A percentile compares a stretch with the other conserved stretches of the same genome.
These are phyloP conservation scores for Phialophora expanda DNA, from an alignment of 2,329 filamentous ascomycete species.

Conservation along the genomic window DNA sequence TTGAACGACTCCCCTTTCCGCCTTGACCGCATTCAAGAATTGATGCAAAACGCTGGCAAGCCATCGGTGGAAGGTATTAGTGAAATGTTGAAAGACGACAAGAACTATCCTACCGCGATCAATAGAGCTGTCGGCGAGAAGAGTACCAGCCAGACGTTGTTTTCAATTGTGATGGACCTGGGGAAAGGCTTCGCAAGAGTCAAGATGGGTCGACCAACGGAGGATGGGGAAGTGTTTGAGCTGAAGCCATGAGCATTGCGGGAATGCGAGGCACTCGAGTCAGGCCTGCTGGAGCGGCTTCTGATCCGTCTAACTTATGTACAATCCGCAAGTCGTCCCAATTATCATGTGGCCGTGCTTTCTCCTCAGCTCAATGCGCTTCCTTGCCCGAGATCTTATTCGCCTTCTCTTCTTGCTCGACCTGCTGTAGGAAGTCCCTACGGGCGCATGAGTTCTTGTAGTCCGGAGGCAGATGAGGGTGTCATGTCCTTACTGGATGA, in stretches of 20 bases:
- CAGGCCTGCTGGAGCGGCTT: conserved; percentile 20
- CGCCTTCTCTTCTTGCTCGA: conserved; percentile 55
- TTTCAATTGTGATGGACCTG: conserved; percentile 51
- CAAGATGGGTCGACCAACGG: conserved; percentile 44
- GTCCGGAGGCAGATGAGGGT: conserved; percentile 6
- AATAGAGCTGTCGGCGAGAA: conserved; percentile 43
- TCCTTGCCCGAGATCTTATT: conserved; percentile 40
- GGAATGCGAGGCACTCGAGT: background rate
- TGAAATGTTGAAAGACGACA: conserved; percentile 45
- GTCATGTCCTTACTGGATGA: conserved; percentile 64
- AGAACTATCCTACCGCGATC: conserved; percentile 44
- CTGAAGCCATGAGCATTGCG: conserved; percentile 35
- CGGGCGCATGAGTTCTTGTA: conserved; percentile 10
- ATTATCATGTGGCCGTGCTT: conserved; percentile 4
- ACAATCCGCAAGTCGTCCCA: conserved; percentile 25
- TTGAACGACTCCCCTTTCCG: conserved; percentile 42
- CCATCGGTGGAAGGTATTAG: conserved; percentile 35
- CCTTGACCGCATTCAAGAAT: conserved; percentile 42
- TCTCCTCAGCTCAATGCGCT: conserved; percentile 33
- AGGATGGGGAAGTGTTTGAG: conserved; percentile 41
- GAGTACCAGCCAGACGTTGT: conserved; percentile 44
- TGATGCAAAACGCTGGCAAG: conserved; percentile 36
- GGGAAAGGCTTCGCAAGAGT: conserved; percentile 42
- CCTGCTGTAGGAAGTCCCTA: conserved; percentile 59
- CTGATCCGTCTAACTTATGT: conserved; percentile 33